A percentile compares a stretch with the other conserved stretches of the same genome.
phyloP scores from a whole-genome alignment of 176 grass and related monocot species.

The Neostapfia colusana region DNA sequence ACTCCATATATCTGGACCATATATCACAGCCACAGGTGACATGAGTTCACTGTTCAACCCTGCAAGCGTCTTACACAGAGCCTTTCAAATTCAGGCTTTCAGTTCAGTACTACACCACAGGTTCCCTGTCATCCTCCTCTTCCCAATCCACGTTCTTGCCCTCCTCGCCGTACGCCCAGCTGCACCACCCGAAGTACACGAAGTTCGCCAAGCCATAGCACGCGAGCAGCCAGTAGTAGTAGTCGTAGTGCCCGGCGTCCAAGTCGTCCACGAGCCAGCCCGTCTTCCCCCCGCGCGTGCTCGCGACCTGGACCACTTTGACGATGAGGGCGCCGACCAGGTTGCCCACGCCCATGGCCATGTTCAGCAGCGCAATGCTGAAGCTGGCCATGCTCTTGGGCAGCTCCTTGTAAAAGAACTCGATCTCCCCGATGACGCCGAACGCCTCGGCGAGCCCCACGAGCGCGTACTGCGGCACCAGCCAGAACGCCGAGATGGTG shows the following conservation, averaged over 20 bases:
- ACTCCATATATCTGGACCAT: too few relatives aligned
- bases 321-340: constrained; percentile 41
- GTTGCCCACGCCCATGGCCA: constrained; percentile 45
- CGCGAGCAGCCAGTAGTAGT: constrained; percentile 65
- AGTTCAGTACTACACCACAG: constrained; percentile 2
- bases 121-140: constrained; percentile 14
- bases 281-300: constrained; percentile 10
- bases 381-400: constrained; percentile 68
- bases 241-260: constrained; percentile 55
- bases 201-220: constrained; percentile 27
- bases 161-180: constrained; percentile 56
- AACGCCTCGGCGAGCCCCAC: constrained; percentile 64
- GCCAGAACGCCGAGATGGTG: constrained; percentile 62
- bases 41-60: background rate
- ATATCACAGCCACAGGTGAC: background rate
- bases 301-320: constrained; percentile 31
- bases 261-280: constrained; percentile 47
- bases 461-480: constrained; percentile 54
- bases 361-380: constrained; percentile 52
- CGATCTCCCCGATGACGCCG: constrained; percentile 54
- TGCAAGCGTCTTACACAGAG: background rate
- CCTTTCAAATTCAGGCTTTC: background rate
- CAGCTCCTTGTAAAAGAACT: constrained; percentile 71
- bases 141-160: constrained; percentile 57
- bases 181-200: constrained; percentile 51